Percentiles rank a stretch among this genome's conserved stretches.
Conservation (phyloP, 805 yeast genomes). For the Sugiyamaella lignohabitans region DNA sequence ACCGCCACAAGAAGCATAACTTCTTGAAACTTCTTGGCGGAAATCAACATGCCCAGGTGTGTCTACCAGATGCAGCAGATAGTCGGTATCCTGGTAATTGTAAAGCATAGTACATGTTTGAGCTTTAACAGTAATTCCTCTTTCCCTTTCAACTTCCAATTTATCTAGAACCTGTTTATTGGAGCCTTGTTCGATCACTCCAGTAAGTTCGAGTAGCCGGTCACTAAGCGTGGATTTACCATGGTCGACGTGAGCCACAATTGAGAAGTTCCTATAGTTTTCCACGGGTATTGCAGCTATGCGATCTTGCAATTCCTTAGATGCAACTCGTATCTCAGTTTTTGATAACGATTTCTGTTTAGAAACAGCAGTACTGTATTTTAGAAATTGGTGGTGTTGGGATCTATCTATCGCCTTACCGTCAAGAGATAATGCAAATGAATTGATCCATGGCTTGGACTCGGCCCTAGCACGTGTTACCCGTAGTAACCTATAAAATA, state of each 20-base stretch:
- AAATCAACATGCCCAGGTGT: constrained; percentile 99
- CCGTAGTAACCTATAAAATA: no score
- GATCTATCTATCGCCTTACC: no score
- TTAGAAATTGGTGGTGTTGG: no score
- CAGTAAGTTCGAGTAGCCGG: constrained; percentile 77
- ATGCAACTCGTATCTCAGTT: constrained; percentile 3
- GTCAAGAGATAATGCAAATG: no score
- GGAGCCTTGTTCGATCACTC: constrained; percentile 70
- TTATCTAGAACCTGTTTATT: constrained; percentile 85
- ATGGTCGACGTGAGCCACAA: constrained; percentile 94
- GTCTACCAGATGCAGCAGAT: constrained; percentile 82
- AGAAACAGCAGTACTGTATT: no score
- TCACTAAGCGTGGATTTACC: constrained; percentile 77
- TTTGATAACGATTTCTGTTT: no score
- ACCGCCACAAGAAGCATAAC: constrained; percentile 95
- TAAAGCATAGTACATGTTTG: constrained; percentile 95
- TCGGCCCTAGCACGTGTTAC: no score
- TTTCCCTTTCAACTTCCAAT: constrained; percentile 88
- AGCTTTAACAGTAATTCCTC: constrained; percentile 96
- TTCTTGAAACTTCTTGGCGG: constrained; percentile 85
- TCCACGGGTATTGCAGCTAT: constrained; percentile 75
- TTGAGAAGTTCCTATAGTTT: constrained; percentile 82
- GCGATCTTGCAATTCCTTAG: constrained; percentile 42
- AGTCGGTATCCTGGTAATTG: constrained; percentile 59
- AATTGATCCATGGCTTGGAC: no score